A percentile compares a stretch with the other conserved stretches of the same genome.
Conservation (phyloP, 2,329 filamentous ascomycete species). For the Metarhizium sp. region DNA sequence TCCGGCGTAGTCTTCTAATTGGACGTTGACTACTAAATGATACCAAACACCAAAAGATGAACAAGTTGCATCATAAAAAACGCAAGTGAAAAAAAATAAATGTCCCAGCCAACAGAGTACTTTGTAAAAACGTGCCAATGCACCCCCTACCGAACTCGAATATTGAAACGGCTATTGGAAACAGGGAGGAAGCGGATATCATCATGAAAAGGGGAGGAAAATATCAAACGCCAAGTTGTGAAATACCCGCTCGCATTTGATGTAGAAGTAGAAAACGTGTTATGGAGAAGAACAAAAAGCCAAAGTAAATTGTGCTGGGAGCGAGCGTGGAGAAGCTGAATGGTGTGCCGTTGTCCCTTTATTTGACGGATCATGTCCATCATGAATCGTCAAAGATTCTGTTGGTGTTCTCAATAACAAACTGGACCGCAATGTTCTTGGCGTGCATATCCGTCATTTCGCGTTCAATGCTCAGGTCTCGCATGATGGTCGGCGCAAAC, state of each 20-base stretch:
- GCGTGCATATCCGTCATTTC: conserved; percentile 95
- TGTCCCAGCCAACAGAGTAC: not conserved
- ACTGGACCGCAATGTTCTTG: conserved; percentile 88
- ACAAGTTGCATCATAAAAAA: not conserved
- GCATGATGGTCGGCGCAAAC: conserved; percentile 96
- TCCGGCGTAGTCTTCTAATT: not conserved
- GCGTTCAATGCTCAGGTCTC: conserved; percentile 76
- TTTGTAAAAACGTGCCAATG: not conserved
- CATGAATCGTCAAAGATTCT: conserved; percentile 58
- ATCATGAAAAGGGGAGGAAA: not conserved
- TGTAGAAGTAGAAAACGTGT: not conserved
- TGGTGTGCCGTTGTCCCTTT: not conserved
- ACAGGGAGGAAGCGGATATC: not conserved
- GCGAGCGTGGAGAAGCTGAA: not conserved
- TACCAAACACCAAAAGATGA: not conserved
- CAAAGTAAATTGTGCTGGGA: not conserved
- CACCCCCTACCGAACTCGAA: not conserved
- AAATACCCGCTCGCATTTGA: not conserved
- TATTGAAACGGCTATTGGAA: not conserved
- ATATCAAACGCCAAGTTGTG: not conserved
- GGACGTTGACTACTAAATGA: not conserved
- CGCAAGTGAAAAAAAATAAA: not conserved
- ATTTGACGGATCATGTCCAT: not conserved
- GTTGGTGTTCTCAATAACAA: conserved; percentile 82
- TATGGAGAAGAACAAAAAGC: not conserved